A percentile compares a stretch with the other conserved stretches of the same genome.
These are phyloP conservation scores for Neospermospora avenae DNA, from an alignment of 2,329 filamentous ascomycete genomes.

Conservation along the genomic window DNA sequence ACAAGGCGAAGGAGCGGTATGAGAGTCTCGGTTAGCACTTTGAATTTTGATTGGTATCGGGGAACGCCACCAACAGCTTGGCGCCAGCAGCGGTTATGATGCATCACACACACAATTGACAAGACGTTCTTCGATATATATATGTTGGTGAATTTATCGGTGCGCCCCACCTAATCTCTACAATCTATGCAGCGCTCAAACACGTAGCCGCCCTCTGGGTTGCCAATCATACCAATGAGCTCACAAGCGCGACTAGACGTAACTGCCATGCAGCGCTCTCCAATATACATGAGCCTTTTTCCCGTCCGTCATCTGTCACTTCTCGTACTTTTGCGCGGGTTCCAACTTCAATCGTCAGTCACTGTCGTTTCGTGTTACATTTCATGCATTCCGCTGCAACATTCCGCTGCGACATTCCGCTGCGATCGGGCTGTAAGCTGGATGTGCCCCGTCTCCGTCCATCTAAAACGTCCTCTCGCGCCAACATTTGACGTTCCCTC, in stretches of 20 bases:
- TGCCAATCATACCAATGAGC: too few relatives aligned
- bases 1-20: slow-evolving; percentile 64
- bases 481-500: background rate
- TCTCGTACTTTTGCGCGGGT: too few relatives aligned
- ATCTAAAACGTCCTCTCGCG: background rate
- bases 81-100: background rate
- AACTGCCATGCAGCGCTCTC: too few relatives aligned
- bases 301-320: too few relatives aligned
- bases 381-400: background rate
- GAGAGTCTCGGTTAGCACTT: slow-evolving; percentile 47
- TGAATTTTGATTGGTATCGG: background rate
- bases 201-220: background rate
- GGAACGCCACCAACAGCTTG: background rate
- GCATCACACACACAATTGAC: background rate
- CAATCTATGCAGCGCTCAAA: background rate
- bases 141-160: background rate
- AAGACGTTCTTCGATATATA: background rate
- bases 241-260: too few relatives aligned
- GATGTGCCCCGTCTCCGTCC: background rate
- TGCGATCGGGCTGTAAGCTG: background rate
- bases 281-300: too few relatives aligned
- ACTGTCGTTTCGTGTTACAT: background rate
- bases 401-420: background rate
- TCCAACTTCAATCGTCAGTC: background rate
- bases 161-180: background rate